These are phyloP conservation scores for Blastomyces gilchristii DNA, from an alignment of 2,329 filamentous ascomycete genomes.

Conservation along the genomic window DNA sequence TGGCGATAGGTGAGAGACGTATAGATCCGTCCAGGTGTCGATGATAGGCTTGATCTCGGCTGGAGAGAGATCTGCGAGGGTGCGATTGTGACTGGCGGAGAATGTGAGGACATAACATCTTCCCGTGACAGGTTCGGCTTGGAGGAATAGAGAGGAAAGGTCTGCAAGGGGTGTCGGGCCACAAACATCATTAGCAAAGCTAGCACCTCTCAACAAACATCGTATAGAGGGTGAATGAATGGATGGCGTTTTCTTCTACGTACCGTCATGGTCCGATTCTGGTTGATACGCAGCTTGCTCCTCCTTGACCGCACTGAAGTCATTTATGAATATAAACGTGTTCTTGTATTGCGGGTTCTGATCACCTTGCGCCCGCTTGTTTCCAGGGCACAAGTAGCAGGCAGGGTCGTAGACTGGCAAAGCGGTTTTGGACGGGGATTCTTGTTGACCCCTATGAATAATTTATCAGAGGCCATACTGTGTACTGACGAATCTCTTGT, in stretches of 20 bases:
- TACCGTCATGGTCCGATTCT: slow-evolving; percentile 42
- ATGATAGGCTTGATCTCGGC: slow-evolving; percentile 71
- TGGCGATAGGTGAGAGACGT: slow-evolving; percentile 67
- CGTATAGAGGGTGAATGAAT: neutral
- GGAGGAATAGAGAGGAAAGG: slow-evolving; percentile 64
- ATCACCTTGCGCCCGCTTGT: slow-evolving; percentile 78
- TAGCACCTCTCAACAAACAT: neutral
- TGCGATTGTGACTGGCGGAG: slow-evolving; percentile 79
- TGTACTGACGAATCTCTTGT: neutral
- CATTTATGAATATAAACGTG: slow-evolving; percentile 93
- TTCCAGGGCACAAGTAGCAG: slow-evolving; percentile 92
- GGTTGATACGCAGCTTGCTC: slow-evolving; percentile 68
- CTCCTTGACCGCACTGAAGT: slow-evolving; percentile 95
- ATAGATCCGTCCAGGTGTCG: slow-evolving; percentile 84
- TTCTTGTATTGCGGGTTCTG: slow-evolving; percentile 73
- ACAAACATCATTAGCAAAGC: neutral
- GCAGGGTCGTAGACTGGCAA: slow-evolving; percentile 76
- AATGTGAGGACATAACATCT: slow-evolving; percentile 98
- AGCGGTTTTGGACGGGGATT: slow-evolving; percentile 55
- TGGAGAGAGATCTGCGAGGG: slow-evolving; percentile 77
- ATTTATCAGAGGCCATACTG: slow-evolving; percentile 9
- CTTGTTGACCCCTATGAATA: slow-evolving; percentile 60
- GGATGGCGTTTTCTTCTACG: slow-evolving; percentile 15
- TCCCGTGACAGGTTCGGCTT: slow-evolving; percentile 76
- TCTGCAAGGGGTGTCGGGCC: slow-evolving; percentile 40